Conservation (phyloP, 257 asterid species). For the Salvia splendens region DNA sequence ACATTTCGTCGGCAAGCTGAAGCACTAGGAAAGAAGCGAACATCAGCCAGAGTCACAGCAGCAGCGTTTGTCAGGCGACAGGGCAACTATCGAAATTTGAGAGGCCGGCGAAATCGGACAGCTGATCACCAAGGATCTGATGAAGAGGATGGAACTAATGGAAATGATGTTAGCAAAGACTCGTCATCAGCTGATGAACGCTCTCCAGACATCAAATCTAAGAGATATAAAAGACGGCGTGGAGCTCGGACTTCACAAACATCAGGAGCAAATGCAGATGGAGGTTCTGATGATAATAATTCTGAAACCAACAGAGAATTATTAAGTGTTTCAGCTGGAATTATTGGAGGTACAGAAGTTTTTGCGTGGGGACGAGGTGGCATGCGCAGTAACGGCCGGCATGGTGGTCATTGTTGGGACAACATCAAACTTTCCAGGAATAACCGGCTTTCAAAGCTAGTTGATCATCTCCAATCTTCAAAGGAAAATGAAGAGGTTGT, state of each 20-base stretch:
- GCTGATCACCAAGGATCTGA: slow-evolving; percentile 72
- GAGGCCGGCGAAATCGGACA: slow-evolving; percentile 69
- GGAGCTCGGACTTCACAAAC: slow-evolving; percentile 62
- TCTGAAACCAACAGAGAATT: slow-evolving; percentile 63
- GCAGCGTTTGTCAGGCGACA: slow-evolving; percentile 64
- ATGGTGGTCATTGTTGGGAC: slow-evolving; percentile 60
- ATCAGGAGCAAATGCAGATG: slow-evolving; percentile 65
- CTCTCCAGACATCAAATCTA: slow-evolving; percentile 64
- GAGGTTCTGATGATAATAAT: slow-evolving; percentile 62
- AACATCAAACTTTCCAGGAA: slow-evolving; percentile 54
- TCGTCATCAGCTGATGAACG: slow-evolving; percentile 87
- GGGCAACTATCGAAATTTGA: slow-evolving; percentile 55
- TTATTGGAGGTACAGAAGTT: slow-evolving; percentile 62
- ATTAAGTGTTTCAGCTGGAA: slow-evolving; percentile 57
- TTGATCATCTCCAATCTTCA: slow-evolving; percentile 61
- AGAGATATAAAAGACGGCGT: slow-evolving; percentile 65
- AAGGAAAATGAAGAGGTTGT: slow-evolving; percentile 64
- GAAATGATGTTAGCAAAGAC: slow-evolving; percentile 76
- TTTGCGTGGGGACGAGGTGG: slow-evolving; percentile 96
- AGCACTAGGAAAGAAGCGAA: slow-evolving; percentile 88
- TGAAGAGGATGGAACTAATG: slow-evolving; percentile 77
- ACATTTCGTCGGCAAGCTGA: slow-evolving; percentile 88
- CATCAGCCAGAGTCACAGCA: slow-evolving; percentile 59
- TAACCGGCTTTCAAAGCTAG: slow-evolving; percentile 67
- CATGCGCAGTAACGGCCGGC: slow-evolving; percentile 73